A percentile compares a stretch with the other conserved stretches of the same genome.
phyloP scores from a whole-genome alignment of 2,329 filamentous ascomycete species.

The Dactylonectria macrodidyma region DNA sequence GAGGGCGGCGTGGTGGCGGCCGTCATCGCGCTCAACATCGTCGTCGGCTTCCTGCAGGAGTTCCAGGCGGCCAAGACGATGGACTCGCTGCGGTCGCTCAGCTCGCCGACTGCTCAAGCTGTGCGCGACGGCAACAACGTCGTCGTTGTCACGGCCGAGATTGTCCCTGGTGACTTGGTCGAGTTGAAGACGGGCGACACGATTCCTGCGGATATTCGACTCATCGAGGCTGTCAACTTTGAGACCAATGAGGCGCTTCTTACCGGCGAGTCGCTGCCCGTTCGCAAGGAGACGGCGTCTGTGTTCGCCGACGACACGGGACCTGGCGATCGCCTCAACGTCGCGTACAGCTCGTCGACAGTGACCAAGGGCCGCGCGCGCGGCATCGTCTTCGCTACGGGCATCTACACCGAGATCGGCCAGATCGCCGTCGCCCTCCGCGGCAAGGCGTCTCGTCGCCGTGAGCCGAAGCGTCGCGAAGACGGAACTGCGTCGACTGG shows the following conservation, averaged over 20 bases:
- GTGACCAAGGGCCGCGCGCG: constrained; percentile 73
- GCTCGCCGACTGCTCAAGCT: constrained; percentile 60
- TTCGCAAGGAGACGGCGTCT: constrained; percentile 65
- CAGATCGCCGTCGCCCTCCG: constrained; percentile 68
- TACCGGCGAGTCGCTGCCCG: constrained; percentile 75
- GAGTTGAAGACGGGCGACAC: constrained; percentile 70
- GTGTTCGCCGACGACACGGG: constrained; percentile 60
- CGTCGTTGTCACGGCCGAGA: constrained; percentile 56
- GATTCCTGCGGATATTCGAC: constrained; percentile 72
- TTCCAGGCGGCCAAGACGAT: constrained; percentile 65
- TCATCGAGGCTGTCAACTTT: constrained; percentile 74
- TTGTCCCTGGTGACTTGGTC: constrained; percentile 72
- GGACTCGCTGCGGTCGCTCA: constrained; percentile 62
- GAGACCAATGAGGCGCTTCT: constrained; percentile 78
- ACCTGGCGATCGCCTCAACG: constrained; percentile 73
- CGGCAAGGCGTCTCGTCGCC: constrained; percentile 53
- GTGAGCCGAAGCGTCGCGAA: constrained; percentile 59
- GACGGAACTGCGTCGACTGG: constrained; percentile 55
- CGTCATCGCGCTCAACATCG: constrained; percentile 71
- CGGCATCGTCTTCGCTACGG: constrained; percentile 74
- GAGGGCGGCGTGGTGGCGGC: constrained; percentile 72
- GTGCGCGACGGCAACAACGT: constrained; percentile 59
- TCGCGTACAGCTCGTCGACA: constrained; percentile 74
- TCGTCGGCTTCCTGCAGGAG: constrained; percentile 65
- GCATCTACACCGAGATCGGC: constrained; percentile 74